Evolutionary conservation across 805 yeast species (phyloP), one percentile per base, ranked within the genome.

Genomic region (Cyberlindnera mississippiensis): DNA sequence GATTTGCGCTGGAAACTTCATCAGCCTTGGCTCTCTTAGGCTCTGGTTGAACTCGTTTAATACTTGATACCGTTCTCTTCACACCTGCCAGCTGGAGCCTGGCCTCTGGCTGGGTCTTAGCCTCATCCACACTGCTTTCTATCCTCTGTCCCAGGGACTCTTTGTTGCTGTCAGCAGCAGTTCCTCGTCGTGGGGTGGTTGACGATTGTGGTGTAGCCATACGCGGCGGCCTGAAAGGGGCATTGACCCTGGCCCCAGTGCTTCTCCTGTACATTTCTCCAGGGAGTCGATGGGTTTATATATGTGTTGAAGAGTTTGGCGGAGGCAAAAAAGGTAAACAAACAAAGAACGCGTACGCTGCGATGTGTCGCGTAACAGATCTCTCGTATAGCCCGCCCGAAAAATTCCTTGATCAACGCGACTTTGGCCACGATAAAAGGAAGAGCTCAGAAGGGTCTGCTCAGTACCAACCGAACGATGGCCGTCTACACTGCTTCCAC

Each of bases 401-500:
- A 19, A 19, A 22, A 13, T 20, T n/a, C 18, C 20, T 10, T 18
- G 38, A 13, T n/a, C 19, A n/a, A 12, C 13, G 10, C 38, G 29
- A 29, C 40, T 18, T 17, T 19, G 37, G 16, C 8, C 14, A 9
- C 35, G 24, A 20, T 20, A 28, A 8, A n/a, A 9, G 28, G 28
- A 13, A 30, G 19, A 28, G 18, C 17, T 28, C 40, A 19, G 28
- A 11, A 29, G 18, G 19, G 4, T 14, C 17, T 9, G 5, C 16
- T 8, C 6, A 8, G 14, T 4, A 33, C 13, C 35, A 11, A n/a
- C n/a, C 12, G 15, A 13, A 27, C 14, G 12, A 77, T 78, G 82
- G 45, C 72, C 9, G 67, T 85, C 29, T 76, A 76, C 63, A 64
- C 78, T 35, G 93, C 96, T 9, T 80, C 96, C 4, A 81, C 85